Evolutionary conservation across 805 yeast species (phyloP), one percentile per base, ranked within the genome.

Genomic region (Candida cerambycidarum): DNA sequence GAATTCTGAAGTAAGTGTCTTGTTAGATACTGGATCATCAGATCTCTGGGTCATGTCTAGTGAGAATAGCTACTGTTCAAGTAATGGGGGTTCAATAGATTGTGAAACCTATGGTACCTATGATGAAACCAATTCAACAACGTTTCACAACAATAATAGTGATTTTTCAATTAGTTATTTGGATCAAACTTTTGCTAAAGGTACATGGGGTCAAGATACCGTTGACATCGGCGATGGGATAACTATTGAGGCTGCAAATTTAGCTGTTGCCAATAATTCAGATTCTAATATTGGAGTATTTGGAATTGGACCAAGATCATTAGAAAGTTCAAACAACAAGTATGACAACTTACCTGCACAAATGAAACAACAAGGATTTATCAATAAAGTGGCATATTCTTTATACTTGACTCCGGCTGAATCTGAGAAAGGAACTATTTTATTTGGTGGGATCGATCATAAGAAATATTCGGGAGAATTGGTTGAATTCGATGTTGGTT

Each of bases 121-220:
- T 46, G 57, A 69, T 45, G 42, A 57, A 3, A 47, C 54, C 4
- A 31, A 45, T 3, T 73, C 78, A 1, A 41, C 63, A 0, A 48
- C 73, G 9, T 73, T 58, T 48, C 23, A 47, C 2, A 42, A 46
- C 14, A 68, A 70, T 41, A 67, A 67, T 9, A 54, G 60, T 8
- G 46, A 54, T 1, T 78, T 78, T 51, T 39, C 56, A n/a, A 78
- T 78, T 45, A 28, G 54, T 3, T 78, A 78, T 48, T 79, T 73
- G 8, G 83, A 78, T 52, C 55, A 60, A 9, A 69, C 79, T 2
- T 63, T 53, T 42, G 81, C 82, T 6, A 44, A 48, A 4, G 60
- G 60, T 14, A 41, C 50, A 30, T 56, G 50, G 50, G 52, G 47
- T 29, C 49, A 43, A 28, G 60, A 56, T 34, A 42, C 50, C n/a